phyloP scores from a whole-genome alignment of 2,329 filamentous ascomycete species.

The Coniochaeta sp. region DNA sequence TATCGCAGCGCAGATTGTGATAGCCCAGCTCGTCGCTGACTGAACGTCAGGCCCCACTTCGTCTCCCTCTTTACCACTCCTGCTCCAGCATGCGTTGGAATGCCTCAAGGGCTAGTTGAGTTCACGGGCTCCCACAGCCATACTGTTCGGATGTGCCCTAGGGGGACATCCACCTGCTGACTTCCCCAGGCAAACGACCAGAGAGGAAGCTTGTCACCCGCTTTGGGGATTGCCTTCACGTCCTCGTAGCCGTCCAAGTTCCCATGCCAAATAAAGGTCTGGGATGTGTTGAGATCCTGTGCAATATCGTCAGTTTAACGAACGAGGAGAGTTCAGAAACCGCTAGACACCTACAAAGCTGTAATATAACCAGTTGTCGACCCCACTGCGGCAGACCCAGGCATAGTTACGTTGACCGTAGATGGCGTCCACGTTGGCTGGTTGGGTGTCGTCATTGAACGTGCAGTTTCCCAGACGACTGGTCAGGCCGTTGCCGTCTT shows the following conservation, averaged over 20 bases:
- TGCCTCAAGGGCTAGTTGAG: background rate
- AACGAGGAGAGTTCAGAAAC: background rate
- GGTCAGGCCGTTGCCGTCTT: background rate
- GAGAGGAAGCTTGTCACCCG: background rate
- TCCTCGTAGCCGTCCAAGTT: background rate
- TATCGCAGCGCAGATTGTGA: too few species aligned
- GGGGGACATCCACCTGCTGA: background rate
- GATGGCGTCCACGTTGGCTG: background rate
- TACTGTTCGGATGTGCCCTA: background rate
- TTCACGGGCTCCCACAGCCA: background rate
- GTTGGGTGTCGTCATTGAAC: background rate
- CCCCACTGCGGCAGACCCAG: background rate
- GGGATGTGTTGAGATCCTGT: background rate
- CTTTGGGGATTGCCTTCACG: background rate
- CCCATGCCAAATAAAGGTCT: background rate
- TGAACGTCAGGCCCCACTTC: background rate
- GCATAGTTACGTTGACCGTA: background rate
- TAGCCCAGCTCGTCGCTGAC: too few species aligned
- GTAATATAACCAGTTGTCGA: background rate
- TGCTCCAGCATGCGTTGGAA: background rate
- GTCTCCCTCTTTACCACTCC: background rate
- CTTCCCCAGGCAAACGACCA: constrained; percentile 1
- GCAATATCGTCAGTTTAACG: background rate
- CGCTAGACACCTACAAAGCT: background rate
- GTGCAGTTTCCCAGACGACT: background rate